Base-by-base conservation (phyloP, 73 alveolate genomes). In the Paramecium pentaurelia region DNA sequence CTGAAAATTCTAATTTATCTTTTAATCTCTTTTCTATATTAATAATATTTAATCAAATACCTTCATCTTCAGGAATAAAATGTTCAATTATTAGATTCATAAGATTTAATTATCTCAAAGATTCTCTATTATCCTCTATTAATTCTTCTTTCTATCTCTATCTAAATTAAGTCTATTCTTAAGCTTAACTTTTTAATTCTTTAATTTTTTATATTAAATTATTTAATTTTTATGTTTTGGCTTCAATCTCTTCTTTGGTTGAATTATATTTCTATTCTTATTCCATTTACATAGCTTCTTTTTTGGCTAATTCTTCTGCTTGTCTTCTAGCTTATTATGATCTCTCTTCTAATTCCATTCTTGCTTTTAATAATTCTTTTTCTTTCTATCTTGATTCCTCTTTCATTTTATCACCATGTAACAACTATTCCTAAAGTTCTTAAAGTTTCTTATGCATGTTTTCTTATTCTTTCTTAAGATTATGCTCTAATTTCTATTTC, bases 201-300 rank as follows among this genome's bases (percentile, higher is more conserved):
- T 95, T 95, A 85, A 89, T 87, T 88, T 96, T 93, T 30, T 88
- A 83, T 86, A 95, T 92, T 49, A 96, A 59, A 60, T 93, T 95
- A 36, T 88, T 92, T 70, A 97, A 64, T 68, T 97, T 95, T 58
- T 96, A 87, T n/a, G 97, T 97, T 86, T 95, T 98, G 58, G 96
- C 97, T 28, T 98, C 99, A 37, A 98, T 93, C 86, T 98, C 99
- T 71, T 98, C 98, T 93, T 98, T 96, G 71, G 95, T 93, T 87
- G 93, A 93, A 44, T 92, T 93, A 92, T 95, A 98, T 84, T 96
- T 96, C 34, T 96, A 95, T 89, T 96, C 93, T 84, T 93, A 58
- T 93, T 68, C 96, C 60, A 94, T 59, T 88, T 93, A 84, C 86
- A 93, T 71, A 75, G 95, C 98, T 95, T 97, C 97, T 91, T 96